Evolutionary conservation across 495 filamentous ascomycete genomes (phyloP), one percentile per base, ranked within the genome.

Genomic region (Darksidea phi): DNA sequence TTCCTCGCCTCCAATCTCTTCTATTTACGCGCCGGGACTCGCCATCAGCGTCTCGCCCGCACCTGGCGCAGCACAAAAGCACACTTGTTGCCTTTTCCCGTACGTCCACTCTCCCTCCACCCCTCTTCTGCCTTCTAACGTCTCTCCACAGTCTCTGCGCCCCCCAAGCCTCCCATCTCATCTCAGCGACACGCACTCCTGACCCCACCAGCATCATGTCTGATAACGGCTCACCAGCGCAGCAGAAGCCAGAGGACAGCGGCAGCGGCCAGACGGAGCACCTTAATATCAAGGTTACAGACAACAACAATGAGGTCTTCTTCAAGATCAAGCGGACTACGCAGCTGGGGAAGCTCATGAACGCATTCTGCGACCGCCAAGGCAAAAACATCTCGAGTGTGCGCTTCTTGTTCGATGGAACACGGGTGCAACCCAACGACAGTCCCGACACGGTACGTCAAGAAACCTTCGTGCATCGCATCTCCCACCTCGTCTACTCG

Each of bases 301-400:
- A 99, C 67, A 96, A 96, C 78, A 96, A 99, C 79, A 99, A 99
- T 70, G 95, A 99, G 68, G 95, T 99, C 64, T 99, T 99, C 76
- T 99, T 99, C 81, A 99, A 99, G 81, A 99, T 99, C 76, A 99
- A 99, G 85, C 88, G 93, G 5, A 91, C 88, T 5, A 99, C 95
- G 0, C 86, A 88, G 69, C 84, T 99, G 26, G 93, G 95, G 77
- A 99, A 99, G 80, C 77, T 99, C 38, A 99, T 99, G 95, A 90
- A 93, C 61, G 95, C 95, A 17, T 99, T 97, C 76, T 99, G 95
- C 72, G 95, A 97, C 61, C 85, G 95, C 1, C 91, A 96, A 66
- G 95, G 95, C 66, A 97, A 97, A 81, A 80, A 85, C 12, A 74
- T 83, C 3, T 80, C 79, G n/a, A 89, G 86, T 2, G 94, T 97